Conservation (phyloP, 2,329 filamentous ascomycete species). For the Aspergillus sp. region DNA sequence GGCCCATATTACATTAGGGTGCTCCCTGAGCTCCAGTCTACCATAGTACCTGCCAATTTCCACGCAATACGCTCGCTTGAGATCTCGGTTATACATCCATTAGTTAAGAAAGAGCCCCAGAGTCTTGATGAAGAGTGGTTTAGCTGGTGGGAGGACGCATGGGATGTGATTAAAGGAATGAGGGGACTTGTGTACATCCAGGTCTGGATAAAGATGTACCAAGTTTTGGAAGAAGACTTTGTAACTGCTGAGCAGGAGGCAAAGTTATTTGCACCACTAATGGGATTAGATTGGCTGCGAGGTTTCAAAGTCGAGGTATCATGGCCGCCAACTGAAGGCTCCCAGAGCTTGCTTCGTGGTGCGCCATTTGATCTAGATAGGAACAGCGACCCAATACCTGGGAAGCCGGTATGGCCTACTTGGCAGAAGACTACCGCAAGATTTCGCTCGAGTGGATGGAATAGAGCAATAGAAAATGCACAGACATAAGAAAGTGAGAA, state of each 20-base stretch:
- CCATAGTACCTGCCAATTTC: not conserved
- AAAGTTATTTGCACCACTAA: not conserved
- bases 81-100: not conserved
- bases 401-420: too few species aligned
- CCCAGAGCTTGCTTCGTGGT: not conserved
- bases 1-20: not conserved
- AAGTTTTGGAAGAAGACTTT: not conserved
- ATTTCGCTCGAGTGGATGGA: too few species aligned
- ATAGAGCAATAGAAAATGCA: too few species aligned
- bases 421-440: too few species aligned
- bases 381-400: not conserved
- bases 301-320: not conserved
- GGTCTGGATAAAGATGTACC: not conserved
- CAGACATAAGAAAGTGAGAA: too few species aligned
- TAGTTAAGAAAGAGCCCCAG: not conserved
- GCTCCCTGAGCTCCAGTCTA: not conserved
- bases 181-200: not conserved
- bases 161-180: not conserved
- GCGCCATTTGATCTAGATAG: not conserved
- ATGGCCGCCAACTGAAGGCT: not conserved
- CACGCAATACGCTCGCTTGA: not conserved
- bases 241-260: not conserved
- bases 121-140: not conserved
- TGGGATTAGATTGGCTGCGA: not conserved
- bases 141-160: not conserved